Conservation (phyloP, 163 green algal genomes). For the Scenedesmus sp. region DNA sequence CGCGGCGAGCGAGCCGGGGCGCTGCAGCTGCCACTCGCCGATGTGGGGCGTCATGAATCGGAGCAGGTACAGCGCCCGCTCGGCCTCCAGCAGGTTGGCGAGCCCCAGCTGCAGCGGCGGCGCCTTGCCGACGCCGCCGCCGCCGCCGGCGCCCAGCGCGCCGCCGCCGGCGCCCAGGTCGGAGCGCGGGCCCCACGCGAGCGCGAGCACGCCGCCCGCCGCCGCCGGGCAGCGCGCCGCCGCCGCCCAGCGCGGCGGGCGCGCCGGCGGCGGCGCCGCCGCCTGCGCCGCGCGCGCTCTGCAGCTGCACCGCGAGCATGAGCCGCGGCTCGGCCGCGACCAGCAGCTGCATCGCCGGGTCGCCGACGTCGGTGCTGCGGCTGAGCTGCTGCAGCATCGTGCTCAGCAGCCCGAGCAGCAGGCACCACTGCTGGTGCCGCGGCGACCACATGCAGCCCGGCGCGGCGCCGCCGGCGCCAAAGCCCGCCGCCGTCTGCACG, state of each 20-base stretch:
- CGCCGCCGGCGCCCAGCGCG: too few species aligned
- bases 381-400: conserved; percentile 51
- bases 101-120: conserved; percentile 48
- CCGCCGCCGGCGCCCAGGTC: too few species aligned
- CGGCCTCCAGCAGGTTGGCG: conserved; percentile 47
- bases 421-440: conserved; percentile 61
- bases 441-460: conserved; percentile 46
- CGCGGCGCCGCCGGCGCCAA: background rate
- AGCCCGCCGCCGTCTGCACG: conserved; percentile 8
- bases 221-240: too few species aligned
- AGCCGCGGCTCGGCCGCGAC: conserved; percentile 54
- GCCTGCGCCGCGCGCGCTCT: background rate
- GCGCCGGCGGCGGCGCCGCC: background rate
- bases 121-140: too few species aligned
- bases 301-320: conserved; percentile 51
- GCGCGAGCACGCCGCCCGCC: background rate
- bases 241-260: too few species aligned
- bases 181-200: too few species aligned
- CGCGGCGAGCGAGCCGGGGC: conserved; percentile 49
- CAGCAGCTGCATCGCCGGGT: conserved; percentile 48
- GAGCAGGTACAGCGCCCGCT: conserved; percentile 55
- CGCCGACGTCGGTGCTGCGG: conserved; percentile 28
- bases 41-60: conserved; percentile 41
- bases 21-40: conserved; percentile 56
- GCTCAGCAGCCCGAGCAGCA: conserved; percentile 48